Conservation (phyloP, 129 eudicot species). For the Flaveria sonorensis region DNA sequence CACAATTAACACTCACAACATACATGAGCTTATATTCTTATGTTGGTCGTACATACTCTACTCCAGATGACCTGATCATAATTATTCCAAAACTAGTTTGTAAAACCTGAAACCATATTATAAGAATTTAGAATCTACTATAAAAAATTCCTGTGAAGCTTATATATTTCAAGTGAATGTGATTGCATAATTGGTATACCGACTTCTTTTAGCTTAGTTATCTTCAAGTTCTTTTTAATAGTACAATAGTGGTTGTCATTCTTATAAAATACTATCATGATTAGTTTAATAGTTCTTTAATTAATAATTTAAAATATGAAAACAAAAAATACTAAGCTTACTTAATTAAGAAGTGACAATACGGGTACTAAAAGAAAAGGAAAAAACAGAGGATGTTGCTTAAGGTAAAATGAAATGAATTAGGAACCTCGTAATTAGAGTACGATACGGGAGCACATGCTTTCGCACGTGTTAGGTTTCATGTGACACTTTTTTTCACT, state of each 20-base stretch:
- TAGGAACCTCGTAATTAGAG: conserved; percentile 32
- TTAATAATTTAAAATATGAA: neutral
- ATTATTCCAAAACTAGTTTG: neutral
- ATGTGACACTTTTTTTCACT: conserved; percentile 29
- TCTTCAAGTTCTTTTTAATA: too few species aligned
- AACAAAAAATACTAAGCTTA: neutral
- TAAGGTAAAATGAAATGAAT: conserved; percentile 26
- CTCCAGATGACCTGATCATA: neutral
- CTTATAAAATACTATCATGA: neutral
- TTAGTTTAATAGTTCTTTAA: neutral
- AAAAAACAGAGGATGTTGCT: conserved; percentile 26
- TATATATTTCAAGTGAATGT: neutral
- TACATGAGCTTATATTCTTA: too few species aligned
- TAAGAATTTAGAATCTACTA: neutral
- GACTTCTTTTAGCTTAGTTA: neutral
- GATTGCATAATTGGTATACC: neutral
- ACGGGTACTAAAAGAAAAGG: neutral
- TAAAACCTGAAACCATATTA: neutral
- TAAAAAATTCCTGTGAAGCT: neutral
- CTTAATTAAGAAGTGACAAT: neutral
- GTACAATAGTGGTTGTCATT: neutral
- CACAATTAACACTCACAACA: too few species aligned
- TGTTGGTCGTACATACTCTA: too few species aligned
- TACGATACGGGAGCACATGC: conserved; percentile 33
- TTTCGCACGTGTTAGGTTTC: conserved; percentile 38